A percentile compares a stretch with the other conserved stretches of the same genome.
Conservation (phyloP, 2,329 filamentous ascomycete species). For the Cytospora mali region DNA sequence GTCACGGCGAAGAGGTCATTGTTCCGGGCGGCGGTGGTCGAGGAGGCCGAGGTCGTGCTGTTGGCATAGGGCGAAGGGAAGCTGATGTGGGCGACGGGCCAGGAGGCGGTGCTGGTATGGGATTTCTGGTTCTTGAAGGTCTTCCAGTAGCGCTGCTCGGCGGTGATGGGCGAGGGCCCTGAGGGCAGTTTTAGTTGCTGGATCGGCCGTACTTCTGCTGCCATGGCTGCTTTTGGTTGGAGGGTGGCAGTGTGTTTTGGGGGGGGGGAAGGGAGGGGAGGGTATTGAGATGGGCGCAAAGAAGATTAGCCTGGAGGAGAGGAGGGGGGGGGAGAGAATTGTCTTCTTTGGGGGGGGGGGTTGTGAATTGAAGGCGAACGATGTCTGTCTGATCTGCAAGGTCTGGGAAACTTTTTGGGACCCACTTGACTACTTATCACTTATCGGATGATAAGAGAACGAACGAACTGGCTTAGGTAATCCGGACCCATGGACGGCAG, state of each 20-base stretch:
- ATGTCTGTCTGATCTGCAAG: slow-evolving; percentile 2
- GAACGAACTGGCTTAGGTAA: neutral
- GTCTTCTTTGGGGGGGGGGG: neutral
- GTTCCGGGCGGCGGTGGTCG: slow-evolving; percentile 50
- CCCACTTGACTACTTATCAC: slow-evolving; percentile 21
- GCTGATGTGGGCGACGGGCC: slow-evolving; percentile 88
- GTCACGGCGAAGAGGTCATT: slow-evolving; percentile 87
- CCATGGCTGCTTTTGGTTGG: too few relatives aligned
- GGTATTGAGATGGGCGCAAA: slow-evolving; percentile 6
- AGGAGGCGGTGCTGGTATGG: slow-evolving; percentile 87
- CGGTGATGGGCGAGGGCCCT: slow-evolving; percentile 79
- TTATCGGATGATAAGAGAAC: neutral
- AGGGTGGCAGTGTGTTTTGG: slow-evolving; percentile 31
- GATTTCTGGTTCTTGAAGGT: slow-evolving; percentile 90
- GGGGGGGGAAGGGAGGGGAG: neutral
- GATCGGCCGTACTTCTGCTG: slow-evolving; percentile 80
- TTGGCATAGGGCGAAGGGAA: slow-evolving; percentile 56
- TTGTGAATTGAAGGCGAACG: neutral
- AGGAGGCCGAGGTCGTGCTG: slow-evolving; percentile 39
- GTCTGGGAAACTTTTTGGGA: slow-evolving; percentile 25
- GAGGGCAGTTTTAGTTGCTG: slow-evolving; percentile 81
- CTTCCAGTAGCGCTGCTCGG: slow-evolving; percentile 96
- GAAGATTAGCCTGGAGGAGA: neutral
- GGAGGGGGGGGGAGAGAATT: neutral
- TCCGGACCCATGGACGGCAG: too few relatives aligned